Base-by-base conservation (phyloP, 139 green algal species). In the Tetradesmus lagerheimii region DNA sequence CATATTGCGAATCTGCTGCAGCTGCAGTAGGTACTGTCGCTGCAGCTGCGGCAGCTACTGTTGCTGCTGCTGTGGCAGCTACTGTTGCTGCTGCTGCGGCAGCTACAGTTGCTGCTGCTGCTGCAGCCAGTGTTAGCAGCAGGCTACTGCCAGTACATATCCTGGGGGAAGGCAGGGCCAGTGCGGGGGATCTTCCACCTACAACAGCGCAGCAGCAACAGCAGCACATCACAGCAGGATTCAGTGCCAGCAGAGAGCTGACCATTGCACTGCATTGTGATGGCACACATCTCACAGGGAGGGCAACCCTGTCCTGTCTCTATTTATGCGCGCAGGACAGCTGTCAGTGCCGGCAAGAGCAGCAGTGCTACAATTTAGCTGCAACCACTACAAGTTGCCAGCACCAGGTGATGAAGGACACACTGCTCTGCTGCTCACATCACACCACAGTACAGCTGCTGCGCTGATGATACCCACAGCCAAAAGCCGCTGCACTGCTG, bases 101-200 rank as follows among this genome's bases (percentile, higher is more conserved):
- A 25, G 57, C 57, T 18, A n/a, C 57, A 31, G 57, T 23, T 62
- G 47, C 57, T 71, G 57, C 57, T 71, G 57, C 57, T 31, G 57
- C 57, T 71, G 57, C 57, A 31, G 20, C 57, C 20, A 71, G 57
- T n/a, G 20, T 71, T 2, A 71, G 57, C 57, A 71, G 57, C 57
- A 71, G 57, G 20, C 8, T 71, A 89, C 84, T 38, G 38, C 84
- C 87, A 96, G 91, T 94, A 94, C 89, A 94, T 94, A 74, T 94
- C 92, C 47, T 95, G 92, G 14, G 92, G 86, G 89, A 93, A 94
- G 35, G 92, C 90, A 34, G 92, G 93, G 2, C 94, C 95, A 43
- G 93, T 95, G 45, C 95, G 90, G 15, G 96, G 93, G 39, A 96
- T 92, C 50, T 93, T 96, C 95, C 95, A 97, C 86, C 93, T 95